Evolutionary conservation across 176 grass and related monocot species (phyloP), one percentile per base, ranked within the genome.

Genomic region (Poa pratensis): DNA sequence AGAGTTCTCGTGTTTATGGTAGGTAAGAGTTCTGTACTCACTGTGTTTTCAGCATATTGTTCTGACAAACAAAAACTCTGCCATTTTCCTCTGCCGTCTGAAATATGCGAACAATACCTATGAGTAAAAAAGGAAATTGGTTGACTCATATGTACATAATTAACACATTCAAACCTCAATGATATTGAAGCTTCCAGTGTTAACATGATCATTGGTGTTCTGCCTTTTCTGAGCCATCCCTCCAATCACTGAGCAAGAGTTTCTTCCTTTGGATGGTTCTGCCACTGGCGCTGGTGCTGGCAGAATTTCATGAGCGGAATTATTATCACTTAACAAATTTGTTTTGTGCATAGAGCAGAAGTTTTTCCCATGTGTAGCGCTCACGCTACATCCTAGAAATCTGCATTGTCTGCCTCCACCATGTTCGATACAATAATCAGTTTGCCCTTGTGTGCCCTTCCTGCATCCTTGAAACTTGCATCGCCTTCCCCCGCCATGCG

Each of bases 401-500:
- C 46, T 82, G 65, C 86, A 88, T n/a, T 81, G 75, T 22, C 66
- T 79, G 28, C 81, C 75, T 0, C 87, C 87, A 54, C 87, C 87
- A 84, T 88, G 87, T 32, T 70, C 54, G 1, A 79, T 65, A 28
- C 87, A 88, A 57, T 53, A 79, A 54, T 88, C 81, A 62, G 17
- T 88, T 28, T 43, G 28, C 15, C 87, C 87, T 62, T 84, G 75
- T 46, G 87, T 81, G 43, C 87, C 78, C 11, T 88, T 88, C 13
- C 32, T 46, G 20, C 81, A 88, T 88, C 63, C 81, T 88, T 84
- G 75, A 43, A 53, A 83, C 55, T 79, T 84, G 30, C 87, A 88
- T 12, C 87, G 81, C 75, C 73, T 88, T 15, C 87, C 86, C 7
- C 86, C 86, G 34, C 86, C 86, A 87, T 87, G 86, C 9, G 24